Evolutionary conservation across 768 basidiomycete genomes (phyloP).

Genomic region (Candolleomyces efflorescens): DNA sequence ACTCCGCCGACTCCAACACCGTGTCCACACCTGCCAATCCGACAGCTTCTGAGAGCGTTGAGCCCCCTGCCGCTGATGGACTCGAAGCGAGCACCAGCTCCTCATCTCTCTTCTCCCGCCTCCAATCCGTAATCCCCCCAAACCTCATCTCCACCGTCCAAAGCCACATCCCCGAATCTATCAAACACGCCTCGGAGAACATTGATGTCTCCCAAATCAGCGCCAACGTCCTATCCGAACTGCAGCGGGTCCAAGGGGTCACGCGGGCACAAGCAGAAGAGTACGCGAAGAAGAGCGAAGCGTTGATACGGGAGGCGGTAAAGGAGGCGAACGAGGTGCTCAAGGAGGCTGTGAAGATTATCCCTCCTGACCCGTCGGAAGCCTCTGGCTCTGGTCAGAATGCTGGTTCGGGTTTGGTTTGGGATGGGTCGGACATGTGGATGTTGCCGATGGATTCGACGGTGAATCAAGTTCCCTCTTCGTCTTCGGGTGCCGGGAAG

Average conservation of each 20-base stretch:
- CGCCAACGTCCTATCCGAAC: constrained; percentile 56
- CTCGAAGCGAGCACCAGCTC: constrained; percentile 24
- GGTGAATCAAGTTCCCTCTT: constrained; percentile 18
- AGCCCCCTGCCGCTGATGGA: neutral
- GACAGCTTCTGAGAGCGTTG: neutral
- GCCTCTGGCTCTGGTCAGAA: constrained; percentile 1
- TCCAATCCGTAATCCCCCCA: constrained; percentile 73
- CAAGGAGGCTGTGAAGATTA: constrained; percentile 86
- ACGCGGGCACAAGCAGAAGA: constrained; percentile 78
- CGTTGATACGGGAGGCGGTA: constrained; percentile 59
- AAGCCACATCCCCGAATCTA: constrained; percentile 60
- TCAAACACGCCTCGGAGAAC: constrained; percentile 57
- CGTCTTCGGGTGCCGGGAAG: neutral
- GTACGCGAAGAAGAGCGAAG: constrained; percentile 74
- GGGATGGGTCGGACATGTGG: constrained; percentile 91
- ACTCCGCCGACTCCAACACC: neutral
- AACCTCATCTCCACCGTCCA: constrained; percentile 68
- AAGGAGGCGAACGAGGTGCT: constrained; percentile 80
- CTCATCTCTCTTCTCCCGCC: constrained; percentile 56
- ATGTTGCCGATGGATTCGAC: constrained; percentile 45
- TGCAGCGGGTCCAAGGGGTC: constrained; percentile 72
- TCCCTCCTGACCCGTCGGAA: constrained; percentile 67
- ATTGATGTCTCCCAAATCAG: constrained; percentile 70
- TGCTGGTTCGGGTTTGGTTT: constrained; percentile 42
- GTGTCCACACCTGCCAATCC: neutral